These are phyloP conservation scores for Coniochaeta prunicola DNA, from an alignment of 2,329 filamentous ascomycete species.

Conservation along the genomic window DNA sequence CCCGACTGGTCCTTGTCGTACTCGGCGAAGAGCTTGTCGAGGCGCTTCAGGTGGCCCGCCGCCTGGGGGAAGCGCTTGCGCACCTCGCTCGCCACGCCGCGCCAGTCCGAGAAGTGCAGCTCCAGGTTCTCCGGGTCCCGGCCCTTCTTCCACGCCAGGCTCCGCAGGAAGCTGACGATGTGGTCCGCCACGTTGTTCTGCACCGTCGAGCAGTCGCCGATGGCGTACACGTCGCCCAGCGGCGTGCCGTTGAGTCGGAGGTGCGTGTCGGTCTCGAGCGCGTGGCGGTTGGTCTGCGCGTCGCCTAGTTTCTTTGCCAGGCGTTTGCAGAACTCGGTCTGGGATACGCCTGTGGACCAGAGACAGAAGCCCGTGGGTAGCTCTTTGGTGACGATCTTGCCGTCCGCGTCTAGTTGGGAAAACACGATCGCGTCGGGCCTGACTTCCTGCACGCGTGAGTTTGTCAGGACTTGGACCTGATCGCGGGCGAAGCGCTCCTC, in stretches of 20 bases:
- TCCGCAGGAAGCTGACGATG: slow-evolving; percentile 82
- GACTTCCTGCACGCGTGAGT: slow-evolving; percentile 88
- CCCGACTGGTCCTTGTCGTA: slow-evolving; percentile 93
- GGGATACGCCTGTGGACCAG: slow-evolving; percentile 94
- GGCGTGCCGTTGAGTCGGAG: slow-evolving; percentile 84
- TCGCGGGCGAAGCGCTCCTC: slow-evolving; percentile 88
- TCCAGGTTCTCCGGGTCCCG: slow-evolving; percentile 84
- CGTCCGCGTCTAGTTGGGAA: slow-evolving; percentile 70
- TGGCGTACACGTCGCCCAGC: slow-evolving; percentile 89
- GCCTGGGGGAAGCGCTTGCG: slow-evolving; percentile 89
- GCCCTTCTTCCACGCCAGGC: slow-evolving; percentile 84
- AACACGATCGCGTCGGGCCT: slow-evolving; percentile 78
- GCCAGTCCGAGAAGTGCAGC: slow-evolving; percentile 84
- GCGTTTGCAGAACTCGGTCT: slow-evolving; percentile 70
- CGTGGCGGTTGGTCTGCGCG: slow-evolving; percentile 78
- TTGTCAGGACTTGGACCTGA: slow-evolving; percentile 84
- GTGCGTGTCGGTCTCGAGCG: slow-evolving; percentile 90
- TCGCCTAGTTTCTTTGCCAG: slow-evolving; percentile 71
- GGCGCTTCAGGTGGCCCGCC: slow-evolving; percentile 72
- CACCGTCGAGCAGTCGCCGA: slow-evolving; percentile 92
- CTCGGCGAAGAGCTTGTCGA: slow-evolving; percentile 84
- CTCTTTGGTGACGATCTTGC: slow-evolving; percentile 76
- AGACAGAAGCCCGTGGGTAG: slow-evolving; percentile 93
- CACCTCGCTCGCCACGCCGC: slow-evolving; percentile 73
- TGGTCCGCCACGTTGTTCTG: slow-evolving; percentile 96